Conservation (phyloP, 228 moss, liverwort and hornwort species). For the Sphagnum fallax region DNA sequence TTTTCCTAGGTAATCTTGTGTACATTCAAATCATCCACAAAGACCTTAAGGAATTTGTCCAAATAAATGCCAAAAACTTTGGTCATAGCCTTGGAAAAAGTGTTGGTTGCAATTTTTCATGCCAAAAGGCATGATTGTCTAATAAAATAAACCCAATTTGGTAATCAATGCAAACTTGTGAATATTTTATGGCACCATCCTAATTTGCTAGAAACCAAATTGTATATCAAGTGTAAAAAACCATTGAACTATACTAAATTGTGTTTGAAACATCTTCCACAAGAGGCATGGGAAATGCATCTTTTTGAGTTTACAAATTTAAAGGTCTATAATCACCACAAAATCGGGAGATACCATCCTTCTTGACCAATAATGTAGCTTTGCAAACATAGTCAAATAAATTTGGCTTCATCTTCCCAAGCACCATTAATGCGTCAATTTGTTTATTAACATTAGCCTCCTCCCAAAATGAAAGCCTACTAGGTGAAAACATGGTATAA, state of each 20-base stretch:
- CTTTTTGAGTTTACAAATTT: background rate
- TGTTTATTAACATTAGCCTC: too few relatives aligned
- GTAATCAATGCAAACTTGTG: background rate
- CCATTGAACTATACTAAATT: background rate
- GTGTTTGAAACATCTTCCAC: background rate
- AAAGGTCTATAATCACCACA: background rate
- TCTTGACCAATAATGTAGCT: background rate
- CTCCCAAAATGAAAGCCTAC: too few relatives aligned
- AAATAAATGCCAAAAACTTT: background rate
- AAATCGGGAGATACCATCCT: background rate
- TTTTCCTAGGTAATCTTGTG: background rate
- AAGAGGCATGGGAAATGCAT: background rate
- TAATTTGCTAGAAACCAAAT: background rate
- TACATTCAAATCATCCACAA: background rate
- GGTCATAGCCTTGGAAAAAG: background rate
- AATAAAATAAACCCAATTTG: background rate
- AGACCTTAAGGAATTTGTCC: background rate
- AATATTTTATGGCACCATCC: background rate
- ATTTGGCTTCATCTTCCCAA: too few relatives aligned
- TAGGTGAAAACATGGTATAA: too few relatives aligned
- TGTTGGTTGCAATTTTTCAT: background rate
- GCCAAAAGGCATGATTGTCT: background rate
- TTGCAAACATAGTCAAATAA: too few relatives aligned
- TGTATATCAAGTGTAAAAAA: background rate
- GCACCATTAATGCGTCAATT: too few relatives aligned